Evolutionary conservation across 2,329 filamentous ascomycete species (phyloP).

Genomic region (Epichloe gansuensis): DNA sequence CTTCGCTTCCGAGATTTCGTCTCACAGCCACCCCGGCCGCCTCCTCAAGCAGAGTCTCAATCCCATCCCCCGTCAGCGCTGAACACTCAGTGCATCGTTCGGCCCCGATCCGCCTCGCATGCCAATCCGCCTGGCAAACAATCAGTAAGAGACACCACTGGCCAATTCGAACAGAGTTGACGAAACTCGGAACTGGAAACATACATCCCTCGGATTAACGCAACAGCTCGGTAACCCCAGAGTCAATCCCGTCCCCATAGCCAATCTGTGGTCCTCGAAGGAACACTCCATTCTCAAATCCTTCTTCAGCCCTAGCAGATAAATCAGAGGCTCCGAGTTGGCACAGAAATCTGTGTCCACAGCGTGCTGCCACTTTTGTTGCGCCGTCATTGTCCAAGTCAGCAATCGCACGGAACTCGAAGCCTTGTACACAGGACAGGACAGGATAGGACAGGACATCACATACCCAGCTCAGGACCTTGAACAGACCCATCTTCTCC

Average conservation of each 20-base stretch:
- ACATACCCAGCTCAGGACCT: slow-evolving; percentile 24
- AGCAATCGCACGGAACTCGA: background rate
- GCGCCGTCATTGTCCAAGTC: background rate
- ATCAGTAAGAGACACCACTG: background rate
- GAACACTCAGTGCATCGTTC: slow-evolving; percentile 23
- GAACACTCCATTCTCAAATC: slow-evolving; percentile 13
- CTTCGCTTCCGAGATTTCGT: slow-evolving; percentile 6
- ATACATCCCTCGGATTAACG: slow-evolving; percentile 18
- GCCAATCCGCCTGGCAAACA: slow-evolving; percentile 17
- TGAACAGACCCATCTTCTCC: slow-evolving; percentile 20
- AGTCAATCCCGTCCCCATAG: slow-evolving; percentile 1
- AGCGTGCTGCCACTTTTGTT: slow-evolving; percentile 13
- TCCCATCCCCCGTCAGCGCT: slow-evolving; percentile 22
- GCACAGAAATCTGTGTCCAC: background rate
- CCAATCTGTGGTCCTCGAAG: slow-evolving; percentile 6
- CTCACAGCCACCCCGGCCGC: slow-evolving; percentile 13
- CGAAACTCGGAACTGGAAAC: background rate
- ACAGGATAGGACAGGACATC: background rate
- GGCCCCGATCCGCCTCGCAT: slow-evolving; percentile 19
- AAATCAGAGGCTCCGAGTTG: slow-evolving; percentile 13
- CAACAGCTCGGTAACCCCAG: slow-evolving; percentile 15
- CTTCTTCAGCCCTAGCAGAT: slow-evolving; percentile 24
- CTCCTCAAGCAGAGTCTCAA: slow-evolving; percentile 18
- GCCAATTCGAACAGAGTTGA: background rate
- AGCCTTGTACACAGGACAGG: background rate